phyloP scores from a whole-genome alignment of 192 early-diverging fungal species.

The Umbelopsis sp. region DNA sequence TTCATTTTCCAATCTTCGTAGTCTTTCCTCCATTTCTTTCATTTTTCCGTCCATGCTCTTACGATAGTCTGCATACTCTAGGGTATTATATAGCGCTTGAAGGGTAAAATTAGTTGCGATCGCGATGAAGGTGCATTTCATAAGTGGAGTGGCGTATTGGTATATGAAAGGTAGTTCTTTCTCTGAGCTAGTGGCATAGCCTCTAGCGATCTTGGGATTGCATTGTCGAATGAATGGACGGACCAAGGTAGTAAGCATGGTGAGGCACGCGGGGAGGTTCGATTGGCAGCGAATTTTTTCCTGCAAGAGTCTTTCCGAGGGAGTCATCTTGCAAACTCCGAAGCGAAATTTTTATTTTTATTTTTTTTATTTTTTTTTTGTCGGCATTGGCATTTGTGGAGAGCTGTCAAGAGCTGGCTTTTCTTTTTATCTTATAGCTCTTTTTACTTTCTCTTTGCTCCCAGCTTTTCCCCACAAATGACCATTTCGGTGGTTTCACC shows the following conservation, averaged over 20 bases:
- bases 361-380: neutral
- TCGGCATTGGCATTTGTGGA: neutral
- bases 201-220: neutral
- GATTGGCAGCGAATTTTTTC: neutral
- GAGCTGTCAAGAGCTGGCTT: neutral
- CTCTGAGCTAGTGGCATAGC: neutral
- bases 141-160: conserved; percentile 36
- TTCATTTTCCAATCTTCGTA: conserved; percentile 24
- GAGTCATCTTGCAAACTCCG: neutral
- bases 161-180: conserved; percentile 18
- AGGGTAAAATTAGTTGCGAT: conserved; percentile 29
- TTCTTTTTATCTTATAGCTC: neutral
- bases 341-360: neutral
- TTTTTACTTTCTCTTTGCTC: neutral
- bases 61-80: conserved; percentile 39
- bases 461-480: conserved; percentile 9
- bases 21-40: conserved; percentile 25
- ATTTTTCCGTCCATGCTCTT: conserved; percentile 25
- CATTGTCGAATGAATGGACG: neutral
- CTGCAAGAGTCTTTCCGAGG: neutral
- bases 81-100: conserved; percentile 29
- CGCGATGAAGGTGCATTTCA: conserved; percentile 32
- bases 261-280: neutral
- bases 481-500: conserved; percentile 17
- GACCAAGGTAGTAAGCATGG: neutral